Conservation (phyloP, 805 yeast genomes). For the Kodamaea jinghongensis region DNA sequence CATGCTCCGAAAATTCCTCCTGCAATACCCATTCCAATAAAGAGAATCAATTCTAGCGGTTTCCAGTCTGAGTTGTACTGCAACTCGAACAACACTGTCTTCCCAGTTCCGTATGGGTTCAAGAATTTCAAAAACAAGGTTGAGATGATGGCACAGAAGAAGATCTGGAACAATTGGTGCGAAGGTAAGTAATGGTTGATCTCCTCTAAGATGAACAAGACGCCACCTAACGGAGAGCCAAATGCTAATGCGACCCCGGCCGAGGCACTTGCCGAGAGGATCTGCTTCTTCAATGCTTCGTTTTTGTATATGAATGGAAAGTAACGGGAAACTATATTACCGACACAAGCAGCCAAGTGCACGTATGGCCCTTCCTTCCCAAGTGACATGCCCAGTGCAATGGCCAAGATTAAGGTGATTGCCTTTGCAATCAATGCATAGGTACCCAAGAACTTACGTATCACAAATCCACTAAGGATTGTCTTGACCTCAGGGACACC, state of each 20-base stretch:
- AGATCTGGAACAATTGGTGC: conserved; percentile 51
- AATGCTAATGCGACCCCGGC: conserved; percentile 62
- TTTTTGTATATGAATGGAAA: conserved; percentile 46
- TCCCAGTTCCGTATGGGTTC: conserved; percentile 60
- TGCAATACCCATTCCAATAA: conserved; percentile 45
- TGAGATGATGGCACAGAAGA: conserved; percentile 54
- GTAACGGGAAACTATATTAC: conserved; percentile 49
- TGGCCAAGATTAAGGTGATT: conserved; percentile 47
- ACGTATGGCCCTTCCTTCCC: conserved; percentile 67
- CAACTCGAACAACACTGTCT: conserved; percentile 54
- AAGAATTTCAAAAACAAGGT: conserved; percentile 50
- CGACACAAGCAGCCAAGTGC: conserved; percentile 57
- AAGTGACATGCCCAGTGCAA: conserved; percentile 54
- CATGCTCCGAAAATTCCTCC: conserved; percentile 56
- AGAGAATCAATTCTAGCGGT: conserved; percentile 45
- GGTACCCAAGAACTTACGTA: conserved; percentile 50
- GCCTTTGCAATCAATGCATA: conserved; percentile 51
- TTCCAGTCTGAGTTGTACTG: conserved; percentile 51
- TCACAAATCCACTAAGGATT: conserved; percentile 56
- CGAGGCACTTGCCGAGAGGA: conserved; percentile 54
- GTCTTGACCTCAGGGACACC: conserved; percentile 65
- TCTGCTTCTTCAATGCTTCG: conserved; percentile 50
- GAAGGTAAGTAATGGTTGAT: conserved; percentile 55
- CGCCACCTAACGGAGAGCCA: conserved; percentile 61
- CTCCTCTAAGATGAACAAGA: conserved; percentile 54